Evolutionary conservation across 306 rosid species (phyloP), one percentile per base, ranked within the genome.

Genomic region (Vigna reflexopilosa): DNA sequence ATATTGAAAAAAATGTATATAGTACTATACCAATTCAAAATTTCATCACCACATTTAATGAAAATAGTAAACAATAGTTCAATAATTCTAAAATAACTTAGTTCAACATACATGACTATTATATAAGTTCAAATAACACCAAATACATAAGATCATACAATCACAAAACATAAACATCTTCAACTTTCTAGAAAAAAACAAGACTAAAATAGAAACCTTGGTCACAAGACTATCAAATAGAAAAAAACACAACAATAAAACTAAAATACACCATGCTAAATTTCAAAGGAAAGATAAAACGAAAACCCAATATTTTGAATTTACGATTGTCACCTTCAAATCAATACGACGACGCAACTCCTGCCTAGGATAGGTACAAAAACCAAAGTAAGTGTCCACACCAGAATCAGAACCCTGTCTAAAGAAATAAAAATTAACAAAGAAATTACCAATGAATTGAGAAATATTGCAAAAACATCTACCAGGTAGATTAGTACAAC

Each of bases 371-470:
- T 90, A 92, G 19, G 97, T 86, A 86, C 93, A 94, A 52, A 92
- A 90, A 32, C 98, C 98, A 30, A 92, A 94, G 84, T 94, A 94
- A 16, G 98, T 94, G 86, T 91, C 98, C 65, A 92, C 93, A 32
- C 93, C 92, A 82, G 92, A 89, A 77, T 94, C 94, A 71, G 92
- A 86, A 34, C 91, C 97, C 98, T 94, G 88, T 74, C 56, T 40
- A 52, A 38, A 24, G 42, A 76, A 42, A 63, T 54, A 77, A 56
- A 73, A 58, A 57, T 70, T 82, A 64, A 44, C 55, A 76, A 50
- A 40, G 45, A 55, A 69, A 63, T n/a, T 3, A 64, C 0, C 67
- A 10, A 61, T 22, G 65, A 22, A 4, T 61, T 36, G 50, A 48
- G 49, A 58, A 8, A 70, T 44, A 74, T 30, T n/a, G 51, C 57